Evolutionary conservation across 805 yeast genomes (phyloP), one percentile per base, ranked within the genome.

Genomic region (Candida piceae): DNA sequence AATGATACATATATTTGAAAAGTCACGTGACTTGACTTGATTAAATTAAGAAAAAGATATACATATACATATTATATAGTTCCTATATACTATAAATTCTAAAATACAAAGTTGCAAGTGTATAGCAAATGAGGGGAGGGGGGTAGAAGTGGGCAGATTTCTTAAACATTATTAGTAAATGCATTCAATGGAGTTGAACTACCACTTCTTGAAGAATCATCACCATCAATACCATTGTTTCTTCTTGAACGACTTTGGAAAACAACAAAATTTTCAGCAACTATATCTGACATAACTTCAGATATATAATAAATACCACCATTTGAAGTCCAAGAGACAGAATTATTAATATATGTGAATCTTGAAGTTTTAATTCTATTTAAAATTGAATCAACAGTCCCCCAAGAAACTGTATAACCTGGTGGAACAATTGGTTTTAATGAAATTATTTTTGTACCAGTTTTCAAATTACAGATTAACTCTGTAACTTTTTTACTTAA

Each of bases 291-390:
- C 55, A 56, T 53, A 7, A 85, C 84, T 8, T 87, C 80, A 12
- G 93, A 76, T 7, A 89, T 75, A 57, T 74, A 89, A 58, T 84
- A 88, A 8, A 76, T 78, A 1, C 84, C 85, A 37, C 87, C 87
- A 32, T 84, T 86, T 5, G 80, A 78, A 0, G 96, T 87, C 97
- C 97, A 88, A 32, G 94, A 83, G 7, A 89, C 96, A 29, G 88
- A 76, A 38, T 79, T 76, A 36, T 74, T 72, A 13, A 74, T 79
- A 46, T 87, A 80, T 52, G 73, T 72, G 44, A 66, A 76, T 47
- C 74, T 76, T 38, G 76, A 76, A 4, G 85, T 87, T 29, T 64
- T 64, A 38, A 87, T 65, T 49, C 79, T 68, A 52, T 80, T 86
- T 44, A 86, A 63, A 11, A 85, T 72, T 24, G 77, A 69, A 13